Evolutionary conservation across 352 stramenopile species (phyloP).

Genomic region (Globisporangium spinosum): DNA sequence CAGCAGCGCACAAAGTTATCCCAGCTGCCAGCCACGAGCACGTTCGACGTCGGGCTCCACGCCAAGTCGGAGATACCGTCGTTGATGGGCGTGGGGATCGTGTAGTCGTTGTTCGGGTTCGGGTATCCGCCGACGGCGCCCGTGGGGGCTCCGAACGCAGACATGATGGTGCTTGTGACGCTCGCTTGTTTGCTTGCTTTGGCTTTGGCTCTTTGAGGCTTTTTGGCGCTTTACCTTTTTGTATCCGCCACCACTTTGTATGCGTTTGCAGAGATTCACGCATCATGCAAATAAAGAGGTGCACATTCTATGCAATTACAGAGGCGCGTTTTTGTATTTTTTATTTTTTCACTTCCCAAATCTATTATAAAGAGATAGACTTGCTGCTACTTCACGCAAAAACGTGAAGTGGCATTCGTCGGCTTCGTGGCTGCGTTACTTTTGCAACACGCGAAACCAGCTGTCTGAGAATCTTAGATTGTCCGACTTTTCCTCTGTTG

Average conservation of each 20-base stretch:
- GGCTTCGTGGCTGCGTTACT: neutral
- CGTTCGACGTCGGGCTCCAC: constrained; percentile 73
- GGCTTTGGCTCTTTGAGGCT: constrained; percentile 3
- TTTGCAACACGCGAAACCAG: neutral
- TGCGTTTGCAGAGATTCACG: no score
- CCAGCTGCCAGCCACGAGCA: constrained; percentile 76
- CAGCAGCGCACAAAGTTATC: constrained; percentile 84
- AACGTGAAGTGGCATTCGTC: no score
- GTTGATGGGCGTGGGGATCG: constrained; percentile 52
- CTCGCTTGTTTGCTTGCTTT: neutral
- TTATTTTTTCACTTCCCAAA: no score
- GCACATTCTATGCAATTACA: neutral
- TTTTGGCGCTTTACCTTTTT: constrained; percentile 1
- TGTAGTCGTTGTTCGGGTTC: constrained; percentile 81
- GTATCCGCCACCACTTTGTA: neutral
- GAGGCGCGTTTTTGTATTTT: neutral
- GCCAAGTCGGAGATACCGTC: constrained; percentile 76
- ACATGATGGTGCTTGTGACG: constrained; percentile 13
- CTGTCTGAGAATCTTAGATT: neutral
- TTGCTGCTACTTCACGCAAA: neutral
- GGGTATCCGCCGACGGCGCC: constrained; percentile 45
- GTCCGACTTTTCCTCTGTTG: neutral
- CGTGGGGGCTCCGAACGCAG: constrained; percentile 47
- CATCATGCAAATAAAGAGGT: neutral
- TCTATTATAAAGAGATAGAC: neutral